Percentiles rank a stretch among this genome's conserved stretches.
Evolutionary conservation across 805 yeast genomes (phyloP).

Genomic region (Wickerhamiella slavikovae): DNA sequence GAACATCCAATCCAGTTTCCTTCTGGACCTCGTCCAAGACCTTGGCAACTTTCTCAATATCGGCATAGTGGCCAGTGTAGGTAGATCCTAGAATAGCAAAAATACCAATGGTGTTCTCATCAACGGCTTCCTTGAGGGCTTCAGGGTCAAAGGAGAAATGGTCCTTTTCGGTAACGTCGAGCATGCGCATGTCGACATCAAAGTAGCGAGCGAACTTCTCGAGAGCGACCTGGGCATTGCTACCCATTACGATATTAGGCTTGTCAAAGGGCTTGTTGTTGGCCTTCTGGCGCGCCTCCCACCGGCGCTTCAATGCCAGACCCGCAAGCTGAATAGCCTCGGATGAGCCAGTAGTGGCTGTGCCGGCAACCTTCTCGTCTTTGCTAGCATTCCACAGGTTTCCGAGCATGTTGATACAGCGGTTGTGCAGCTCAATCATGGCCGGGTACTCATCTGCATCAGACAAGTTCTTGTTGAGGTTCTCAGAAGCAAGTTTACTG

Average conservation of each 20-base stretch:
- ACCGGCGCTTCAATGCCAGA: constrained; percentile 70
- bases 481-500: constrained; percentile 36
- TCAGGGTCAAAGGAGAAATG: constrained; percentile 45
- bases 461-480: constrained; percentile 70
- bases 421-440: constrained; percentile 51
- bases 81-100: constrained; percentile 82
- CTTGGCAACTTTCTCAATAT: constrained; percentile 38
- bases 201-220: constrained; percentile 89
- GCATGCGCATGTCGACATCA: constrained; percentile 68
- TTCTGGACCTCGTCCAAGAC: constrained; percentile 49
- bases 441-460: constrained; percentile 91
- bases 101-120: constrained; percentile 84
- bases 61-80: constrained; percentile 81
- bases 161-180: constrained; percentile 39
- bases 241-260: constrained; percentile 82
- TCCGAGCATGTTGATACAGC: constrained; percentile 65
- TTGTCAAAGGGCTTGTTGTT: constrained; percentile 36
- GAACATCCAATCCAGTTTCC: constrained; percentile 45
- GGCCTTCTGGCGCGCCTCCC: constrained; percentile 50
- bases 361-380: constrained; percentile 39
- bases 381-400: constrained; percentile 62
- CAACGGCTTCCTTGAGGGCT: constrained; percentile 41
- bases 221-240: constrained; percentile 83
- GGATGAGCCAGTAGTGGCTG: constrained; percentile 85
- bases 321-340: constrained; percentile 93